phyloP scores from a whole-genome alignment of 345 rosid species.

The Eucalyptus tenuipes region DNA sequence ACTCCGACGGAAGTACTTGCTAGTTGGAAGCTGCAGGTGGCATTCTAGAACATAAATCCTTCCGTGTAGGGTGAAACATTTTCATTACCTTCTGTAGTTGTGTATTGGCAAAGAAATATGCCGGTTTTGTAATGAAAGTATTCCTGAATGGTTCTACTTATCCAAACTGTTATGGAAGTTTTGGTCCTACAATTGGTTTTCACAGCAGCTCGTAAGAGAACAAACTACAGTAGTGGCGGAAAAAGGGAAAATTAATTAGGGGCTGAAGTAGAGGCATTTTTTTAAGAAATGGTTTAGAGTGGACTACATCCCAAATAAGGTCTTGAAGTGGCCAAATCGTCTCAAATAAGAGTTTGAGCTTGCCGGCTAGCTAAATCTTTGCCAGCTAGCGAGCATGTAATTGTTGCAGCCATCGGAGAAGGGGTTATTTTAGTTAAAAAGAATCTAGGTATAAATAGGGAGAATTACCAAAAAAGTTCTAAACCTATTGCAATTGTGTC shows the following conservation, averaged over 20 bases:
- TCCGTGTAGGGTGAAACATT: background rate
- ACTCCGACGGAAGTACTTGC: background rate
- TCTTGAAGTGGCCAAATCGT: background rate
- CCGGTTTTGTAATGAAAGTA: background rate
- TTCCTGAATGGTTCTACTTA: background rate
- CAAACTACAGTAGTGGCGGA: background rate
- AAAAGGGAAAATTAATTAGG: fast-evolving
- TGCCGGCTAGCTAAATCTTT: fast-evolving
- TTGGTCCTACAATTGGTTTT: background rate
- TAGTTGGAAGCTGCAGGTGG: background rate
- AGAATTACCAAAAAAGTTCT: no score
- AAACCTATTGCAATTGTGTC: no score
- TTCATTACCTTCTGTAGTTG: background rate
- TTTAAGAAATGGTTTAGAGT: background rate
- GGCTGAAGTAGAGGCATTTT: background rate
- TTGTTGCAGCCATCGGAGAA: background rate
- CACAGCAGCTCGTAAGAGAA: background rate
- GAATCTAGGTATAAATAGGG: background rate
- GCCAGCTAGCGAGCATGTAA: fast-evolving
- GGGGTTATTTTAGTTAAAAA: background rate
- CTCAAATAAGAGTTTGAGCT: background rate
- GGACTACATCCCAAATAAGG: fast-evolving
- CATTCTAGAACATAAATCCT: background rate
- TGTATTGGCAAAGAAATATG: background rate
- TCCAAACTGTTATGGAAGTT: background rate